Evolutionary conservation across 2,329 filamentous ascomycete species (phyloP), one percentile per base, ranked within the genome.

Genomic region (Parastagonospora avenae): DNA sequence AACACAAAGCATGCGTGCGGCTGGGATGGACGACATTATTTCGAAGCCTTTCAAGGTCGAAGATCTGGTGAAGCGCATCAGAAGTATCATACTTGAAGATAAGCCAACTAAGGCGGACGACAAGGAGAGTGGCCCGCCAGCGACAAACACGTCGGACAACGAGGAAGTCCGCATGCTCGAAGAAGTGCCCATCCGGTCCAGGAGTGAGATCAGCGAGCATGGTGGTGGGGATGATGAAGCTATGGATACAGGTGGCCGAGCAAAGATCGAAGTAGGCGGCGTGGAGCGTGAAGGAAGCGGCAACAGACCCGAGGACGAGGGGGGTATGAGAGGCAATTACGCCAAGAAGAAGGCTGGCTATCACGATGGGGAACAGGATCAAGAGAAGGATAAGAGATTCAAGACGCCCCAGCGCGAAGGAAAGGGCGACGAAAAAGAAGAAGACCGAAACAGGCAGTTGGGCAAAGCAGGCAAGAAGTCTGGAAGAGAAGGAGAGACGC

Each of bases 21-120:
- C 74, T 4, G 74, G 74, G 6, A 75, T 74, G 62, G 69, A 76
- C 38, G 69, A 71, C 15, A 62, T 74, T 12, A 75, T 70, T 19
- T 71, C 69, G 39, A 76, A 76, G 45, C 74, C 74, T 0, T 70
- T 74, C 59, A 73, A 73, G 43, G 70, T 73, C 2, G 66, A 72
- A 14, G 70, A 70, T 39, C 46, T 73, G 14, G 63, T 72, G 4
- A 59, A 57, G 30, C 70, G 64, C 40, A 68, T 73, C 6, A 52
- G 46, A n/a, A 46, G 42, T 12, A 39, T 73, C 12, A 41, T 68
- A 1, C 53, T 60, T 1, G 42, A 60, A 10, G 46, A 45, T 9
- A 40, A 49, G 46, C 50, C 5, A 55, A 50, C 28, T 35, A 42
- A 12, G 24, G 3, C 19, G 3, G 5, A 36, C 9, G 30, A 14